Base-by-base conservation (phyloP, 345 rosid species). In the Bretschneidera sinensis region DNA sequence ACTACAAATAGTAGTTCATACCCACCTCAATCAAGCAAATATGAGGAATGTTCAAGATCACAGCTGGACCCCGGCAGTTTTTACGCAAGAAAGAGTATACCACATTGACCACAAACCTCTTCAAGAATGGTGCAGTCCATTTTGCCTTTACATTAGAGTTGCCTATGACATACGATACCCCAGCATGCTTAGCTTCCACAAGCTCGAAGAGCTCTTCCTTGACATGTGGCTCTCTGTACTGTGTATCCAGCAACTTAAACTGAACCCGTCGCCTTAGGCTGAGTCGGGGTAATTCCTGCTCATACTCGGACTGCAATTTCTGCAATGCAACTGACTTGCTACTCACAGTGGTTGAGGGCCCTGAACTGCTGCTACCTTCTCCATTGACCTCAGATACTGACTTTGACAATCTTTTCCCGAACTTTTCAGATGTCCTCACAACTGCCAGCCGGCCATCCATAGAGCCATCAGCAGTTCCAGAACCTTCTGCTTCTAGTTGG, bases 21-120 rank as follows among this genome's bases (percentile, higher is more conserved):
- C 99, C 99, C 48, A 92, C 97, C 78, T 87, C 83, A 54, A 92
- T 89, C 62, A 89, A 70, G 65, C 96, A 89, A 48, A 84, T 84
- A 35, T 79, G 96, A 62, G 98, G 98, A 65, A 92, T 86, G 75
- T 80, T 83, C 79, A 90, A 69, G 60, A 74, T 75, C 35, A 94
- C 97, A 11, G 85, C 73, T 33, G 99, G 87, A 54, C 86, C 77
- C 50, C 97, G 67, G 70, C 99, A 80, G 66, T 94, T 94, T 71
- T 86, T 86, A 39, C 92, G 85, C 58, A 94, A 62, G 82, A 90
- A 94, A 1, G 91, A 83, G 82, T 79, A 86, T n/a, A 75, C 83
- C n/a, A 73, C 86, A 25, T 90, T 72, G 66, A 94, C 71, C 51
- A 83, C 65, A 59, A 88, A 74, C 71, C 83, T 81, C 84, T 88